phyloP scores from a whole-genome alignment of 345 rosid species.

The Hypericum perforatum region DNA sequence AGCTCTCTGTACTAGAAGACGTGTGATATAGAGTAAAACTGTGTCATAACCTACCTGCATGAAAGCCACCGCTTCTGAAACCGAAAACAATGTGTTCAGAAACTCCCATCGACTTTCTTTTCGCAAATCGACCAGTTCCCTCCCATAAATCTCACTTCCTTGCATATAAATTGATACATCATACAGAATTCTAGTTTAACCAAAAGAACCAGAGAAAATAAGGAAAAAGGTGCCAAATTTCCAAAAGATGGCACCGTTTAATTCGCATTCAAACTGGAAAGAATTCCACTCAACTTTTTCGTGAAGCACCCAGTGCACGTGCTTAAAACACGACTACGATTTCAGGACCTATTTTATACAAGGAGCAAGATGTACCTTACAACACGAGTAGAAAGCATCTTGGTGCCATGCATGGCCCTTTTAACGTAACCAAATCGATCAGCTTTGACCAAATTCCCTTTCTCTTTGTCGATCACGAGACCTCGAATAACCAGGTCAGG shows the following conservation, averaged over 20 bases:
- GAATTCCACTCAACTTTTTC: neutral
- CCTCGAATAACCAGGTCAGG: conserved; percentile 93
- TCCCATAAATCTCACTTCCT: conserved; percentile 85
- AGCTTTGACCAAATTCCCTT: conserved; percentile 90
- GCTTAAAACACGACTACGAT: too few species aligned
- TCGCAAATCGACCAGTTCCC: conserved; percentile 89
- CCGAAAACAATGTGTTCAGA: conserved; percentile 87
- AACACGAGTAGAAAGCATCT: conserved; percentile 77
- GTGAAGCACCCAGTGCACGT: too few species aligned
- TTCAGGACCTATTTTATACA: neutral
- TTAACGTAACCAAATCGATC: conserved; percentile 92
- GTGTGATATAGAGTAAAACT: too few species aligned
- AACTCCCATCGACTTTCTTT: conserved; percentile 88
- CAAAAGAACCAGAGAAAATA: conserved; percentile 14
- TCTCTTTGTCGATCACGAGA: conserved; percentile 93
- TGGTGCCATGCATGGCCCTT: conserved; percentile 93
- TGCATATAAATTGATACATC: conserved; percentile 31
- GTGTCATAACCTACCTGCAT: conserved; percentile 51
- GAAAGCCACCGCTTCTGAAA: conserved; percentile 90
- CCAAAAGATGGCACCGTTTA: conserved; percentile 2
- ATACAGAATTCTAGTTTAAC: conserved; percentile 23
- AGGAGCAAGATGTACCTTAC: conserved; percentile 44
- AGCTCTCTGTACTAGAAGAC: too few species aligned
- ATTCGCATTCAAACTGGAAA: conserved; percentile 9
- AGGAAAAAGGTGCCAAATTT: conserved; percentile 1